These are phyloP conservation scores for Suhomyces pyralidae DNA, from an alignment of 805 yeast genomes.

Conservation along the genomic window DNA sequence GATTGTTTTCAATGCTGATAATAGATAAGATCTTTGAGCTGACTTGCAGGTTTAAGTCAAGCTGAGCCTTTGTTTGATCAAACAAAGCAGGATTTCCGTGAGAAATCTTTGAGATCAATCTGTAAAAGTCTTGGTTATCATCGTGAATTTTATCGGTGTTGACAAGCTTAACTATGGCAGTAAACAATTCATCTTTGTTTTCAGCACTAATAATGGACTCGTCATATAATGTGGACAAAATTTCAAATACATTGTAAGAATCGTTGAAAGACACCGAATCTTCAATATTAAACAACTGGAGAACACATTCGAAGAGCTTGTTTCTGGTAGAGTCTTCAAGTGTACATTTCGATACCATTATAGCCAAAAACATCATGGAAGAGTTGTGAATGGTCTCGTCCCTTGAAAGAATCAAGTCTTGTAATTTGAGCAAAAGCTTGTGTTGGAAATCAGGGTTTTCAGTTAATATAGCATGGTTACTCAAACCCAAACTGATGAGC, in stretches of 20 bases:
- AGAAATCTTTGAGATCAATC: slow-evolving; percentile 5
- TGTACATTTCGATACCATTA: neutral
- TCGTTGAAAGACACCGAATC: neutral
- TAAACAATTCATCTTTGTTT: neutral
- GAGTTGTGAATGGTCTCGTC: slow-evolving; percentile 18
- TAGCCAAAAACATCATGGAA: slow-evolving; percentile 4
- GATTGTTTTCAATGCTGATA: slow-evolving; percentile 19
- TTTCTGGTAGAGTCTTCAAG: neutral
- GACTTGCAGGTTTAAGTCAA: slow-evolving; percentile 18
- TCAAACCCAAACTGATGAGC: slow-evolving; percentile 10
- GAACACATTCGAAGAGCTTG: neutral
- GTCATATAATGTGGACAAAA: neutral
- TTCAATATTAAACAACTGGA: neutral
- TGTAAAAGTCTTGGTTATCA: neutral
- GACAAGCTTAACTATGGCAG: neutral
- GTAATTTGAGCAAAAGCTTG: slow-evolving; percentile 17
- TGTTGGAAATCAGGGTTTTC: slow-evolving; percentile 12
- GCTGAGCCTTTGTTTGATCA: slow-evolving; percentile 4
- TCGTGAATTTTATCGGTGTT: neutral
- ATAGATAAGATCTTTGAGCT: slow-evolving; percentile 32
- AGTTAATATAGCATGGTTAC: slow-evolving; percentile 8
- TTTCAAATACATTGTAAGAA: neutral
- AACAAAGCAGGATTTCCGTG: slow-evolving; percentile 8
- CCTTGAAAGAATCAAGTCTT: slow-evolving; percentile 21
- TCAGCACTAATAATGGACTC: neutral